Percentiles rank a stretch among this genome's conserved stretches.
Evolutionary conservation across 768 basidiomycete genomes (phyloP).

Genomic region (Trichaptum fuscoviolaceum): DNA sequence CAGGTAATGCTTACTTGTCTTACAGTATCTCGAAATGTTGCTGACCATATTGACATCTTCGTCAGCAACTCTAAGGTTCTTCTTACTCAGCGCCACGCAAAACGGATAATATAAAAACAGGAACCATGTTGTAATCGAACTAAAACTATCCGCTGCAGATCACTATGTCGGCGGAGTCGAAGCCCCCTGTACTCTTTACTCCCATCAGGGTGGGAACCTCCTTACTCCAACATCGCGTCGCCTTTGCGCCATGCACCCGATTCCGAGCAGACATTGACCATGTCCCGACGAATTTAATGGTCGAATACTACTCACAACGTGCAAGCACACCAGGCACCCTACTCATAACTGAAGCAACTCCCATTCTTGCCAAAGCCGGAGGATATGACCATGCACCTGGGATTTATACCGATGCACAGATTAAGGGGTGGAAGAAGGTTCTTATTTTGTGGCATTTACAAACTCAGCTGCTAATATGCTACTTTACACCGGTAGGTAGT

Average conservation of each 20-base stretch:
- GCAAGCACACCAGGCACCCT: slow-evolving; percentile 21
- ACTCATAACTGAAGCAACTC: slow-evolving; percentile 44
- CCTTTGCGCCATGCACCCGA: slow-evolving; percentile 20
- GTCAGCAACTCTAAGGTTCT: too few species aligned
- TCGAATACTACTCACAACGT: slow-evolving; percentile 16
- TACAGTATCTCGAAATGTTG: too few species aligned
- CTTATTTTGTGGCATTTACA: not conserved
- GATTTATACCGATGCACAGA: slow-evolving; percentile 59
- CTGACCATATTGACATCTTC: too few species aligned
- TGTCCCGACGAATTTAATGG: slow-evolving; percentile 13
- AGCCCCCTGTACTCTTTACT: slow-evolving; percentile 13
- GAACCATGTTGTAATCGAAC: too few species aligned
- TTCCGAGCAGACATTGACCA: slow-evolving; percentile 16
- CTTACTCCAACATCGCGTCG: slow-evolving; percentile 17
- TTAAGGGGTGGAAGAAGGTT: slow-evolving; percentile 40
- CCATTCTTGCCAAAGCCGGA: slow-evolving; percentile 44
- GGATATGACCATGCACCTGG: slow-evolving; percentile 52
- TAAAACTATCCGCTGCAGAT: not conserved
- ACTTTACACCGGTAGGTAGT: slow-evolving; percentile 27
- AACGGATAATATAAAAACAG: too few species aligned
- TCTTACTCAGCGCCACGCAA: too few species aligned
- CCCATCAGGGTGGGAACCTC: slow-evolving; percentile 17
- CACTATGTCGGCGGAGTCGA: not conserved
- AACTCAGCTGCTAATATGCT: not conserved
- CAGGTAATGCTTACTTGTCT: too few species aligned